Evolutionary conservation across 1,284 basidiomycete species (phyloP), one percentile per base, ranked within the genome.

Genomic region (Cryptococcus hybrid): DNA sequence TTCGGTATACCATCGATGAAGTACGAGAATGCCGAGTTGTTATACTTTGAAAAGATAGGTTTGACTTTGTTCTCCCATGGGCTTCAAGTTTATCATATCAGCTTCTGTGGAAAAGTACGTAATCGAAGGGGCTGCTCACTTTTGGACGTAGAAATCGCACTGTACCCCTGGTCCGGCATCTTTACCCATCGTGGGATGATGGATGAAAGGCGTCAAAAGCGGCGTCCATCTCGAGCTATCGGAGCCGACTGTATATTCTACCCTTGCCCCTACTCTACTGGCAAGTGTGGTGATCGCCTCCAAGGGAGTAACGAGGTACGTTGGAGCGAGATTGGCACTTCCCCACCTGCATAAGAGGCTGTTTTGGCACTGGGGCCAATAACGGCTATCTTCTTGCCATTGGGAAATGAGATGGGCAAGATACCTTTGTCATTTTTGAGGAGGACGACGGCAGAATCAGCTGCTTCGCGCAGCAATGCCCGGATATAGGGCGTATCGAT

Each of bases 311-410:
- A 88, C 74, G 60, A 86, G 86, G 75, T 86, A 90, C 6, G 86
- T 86, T 0, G 89, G 80, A 61, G 86, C 86, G 30, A 92, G 79
- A 2, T 85, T 82, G 0, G 89, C 89, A 13, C 85, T 86, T 2
- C 89, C 89, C 89, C 89, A 30, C 89, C 89, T 13, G 86, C 86
- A 7, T 87, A 79, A 6, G 87, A 82, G 18, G 82, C 69, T 2
- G 84, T 83, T 65, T 87, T 86, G 18, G 88, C 88, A 66, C 89
- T 90, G 0, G 85, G 84, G 3, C 89, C 89, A 37, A 91, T 82
- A 52, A 92, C 85, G 0, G 87, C 88, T 47, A 90, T 80, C 39
- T 47, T 54, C 71, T 85, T 87, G 75, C 84, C 86, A 4, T 30
- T 30, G 57, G 85, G 64, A 2, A 15, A 39, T 1, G 42, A 43